phyloP scores from a whole-genome alignment of 164 flowering plant species.

The Piper betle region DNA sequence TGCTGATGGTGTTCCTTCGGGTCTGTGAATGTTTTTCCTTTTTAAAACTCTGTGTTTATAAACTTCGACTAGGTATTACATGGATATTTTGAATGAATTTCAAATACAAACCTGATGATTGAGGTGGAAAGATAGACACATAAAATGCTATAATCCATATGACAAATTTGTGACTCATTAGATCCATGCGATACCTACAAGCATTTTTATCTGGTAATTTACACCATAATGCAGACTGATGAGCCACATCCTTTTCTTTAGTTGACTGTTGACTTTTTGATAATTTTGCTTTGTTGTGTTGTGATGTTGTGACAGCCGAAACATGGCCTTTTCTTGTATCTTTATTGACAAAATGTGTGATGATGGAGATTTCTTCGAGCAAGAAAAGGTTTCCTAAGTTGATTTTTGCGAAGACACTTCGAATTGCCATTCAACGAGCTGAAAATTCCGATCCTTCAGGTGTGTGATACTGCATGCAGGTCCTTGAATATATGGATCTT shows the following conservation, averaged over 20 bases:
- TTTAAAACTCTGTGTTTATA: too few relatives aligned
- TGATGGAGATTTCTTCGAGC: constrained; percentile 50
- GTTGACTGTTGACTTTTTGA: not conserved
- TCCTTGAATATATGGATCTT: not conserved
- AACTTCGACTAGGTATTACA: too few relatives aligned
- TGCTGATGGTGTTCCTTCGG: constrained; percentile 46
- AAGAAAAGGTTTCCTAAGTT: constrained; percentile 56
- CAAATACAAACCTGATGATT: too few relatives aligned
- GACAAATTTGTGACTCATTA: too few relatives aligned
- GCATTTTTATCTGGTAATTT: too few relatives aligned
- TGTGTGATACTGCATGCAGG: constrained; percentile 3
- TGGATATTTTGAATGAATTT: too few relatives aligned
- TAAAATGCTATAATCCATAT: too few relatives aligned
- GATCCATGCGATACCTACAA: too few relatives aligned
- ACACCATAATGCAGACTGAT: too few relatives aligned
- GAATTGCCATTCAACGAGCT: constrained; percentile 56
- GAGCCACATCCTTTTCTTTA: not conserved
- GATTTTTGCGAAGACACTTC: constrained; percentile 63
- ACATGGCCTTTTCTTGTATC: constrained; percentile 85
- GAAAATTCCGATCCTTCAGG: constrained; percentile 50
- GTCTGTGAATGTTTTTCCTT: too few relatives aligned
- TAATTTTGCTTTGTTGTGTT: not conserved
- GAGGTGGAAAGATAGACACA: too few relatives aligned
- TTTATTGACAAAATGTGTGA: constrained; percentile 44
- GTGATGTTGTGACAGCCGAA: constrained; percentile 44